Evolutionary conservation across 176 grass and related monocot species (phyloP), one percentile per base, ranked within the genome.

Genomic region (Carex kokanica): DNA sequence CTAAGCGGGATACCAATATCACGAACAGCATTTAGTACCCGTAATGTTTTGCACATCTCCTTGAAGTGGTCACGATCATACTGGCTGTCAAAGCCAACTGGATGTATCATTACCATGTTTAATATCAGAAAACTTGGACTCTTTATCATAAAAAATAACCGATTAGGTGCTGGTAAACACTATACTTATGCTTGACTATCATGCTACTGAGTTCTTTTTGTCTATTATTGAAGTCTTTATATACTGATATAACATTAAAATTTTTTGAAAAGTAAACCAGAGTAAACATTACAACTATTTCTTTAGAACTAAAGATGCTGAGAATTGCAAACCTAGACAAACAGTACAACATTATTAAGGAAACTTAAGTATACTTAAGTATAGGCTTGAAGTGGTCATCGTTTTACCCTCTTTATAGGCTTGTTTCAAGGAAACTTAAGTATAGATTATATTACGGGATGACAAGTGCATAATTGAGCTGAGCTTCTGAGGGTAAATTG

Each of bases 41-140:
- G 81, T 61, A 98, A 63, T n/a, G 73, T 91, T 85, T 98, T 98
- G 88, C 95, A 98, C 91, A 88, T 95, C 85, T 98, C 95, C 92
- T 93, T 93, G 78, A 98, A 91, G 27, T 85, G 91, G 78, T 94
- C 95, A 70, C 88, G 89, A 57, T 91, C 59, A 90, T 94, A 95
- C 78, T 88, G 92, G 90, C 95, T 98, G 95, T 90, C 93, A 98
- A 98, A 95, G 86, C 88, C 92, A 98, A 98, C 92, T 93, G 91
- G 91, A 92, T 93, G 45, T 67, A 93, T 98, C 89, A 98, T 95
- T 98, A 68, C 69, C 75, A 91, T 86, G 87, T 89, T 90, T 47
- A 87, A 91, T 81, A 92, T 91, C 90, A 97, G 83, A 85, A 94
- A 91, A 90, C 85, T 38, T 38, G n/a, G n/a, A 36, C 13, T 84